Percentiles rank a stretch among this genome's conserved stretches.
These are phyloP conservation scores for Fusarium sp. DNA, from an alignment of 2,329 filamentous ascomycete genomes.

Conservation along the genomic window DNA sequence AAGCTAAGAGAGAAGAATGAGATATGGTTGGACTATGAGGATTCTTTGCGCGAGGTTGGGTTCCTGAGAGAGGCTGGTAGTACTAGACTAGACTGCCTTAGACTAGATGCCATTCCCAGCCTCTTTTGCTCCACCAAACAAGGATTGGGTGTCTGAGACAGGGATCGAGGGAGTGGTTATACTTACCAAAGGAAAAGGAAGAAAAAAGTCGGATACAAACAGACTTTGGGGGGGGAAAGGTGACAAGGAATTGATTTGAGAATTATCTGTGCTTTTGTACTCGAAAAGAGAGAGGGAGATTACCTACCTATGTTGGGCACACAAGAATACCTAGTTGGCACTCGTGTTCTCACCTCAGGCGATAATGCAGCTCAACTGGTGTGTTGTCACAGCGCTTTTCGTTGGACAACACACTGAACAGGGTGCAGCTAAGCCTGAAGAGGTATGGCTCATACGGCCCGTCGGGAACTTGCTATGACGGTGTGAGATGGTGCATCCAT, in stretches of 20 bases:
- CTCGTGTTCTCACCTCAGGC: conserved; percentile 23
- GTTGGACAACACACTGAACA: conserved; percentile 9
- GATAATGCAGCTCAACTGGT: conserved; percentile 22
- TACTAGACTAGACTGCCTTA: not conserved
- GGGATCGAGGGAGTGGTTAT: not conserved
- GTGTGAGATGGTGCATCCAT: conserved; percentile 3
- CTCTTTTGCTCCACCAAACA: conserved; percentile 37
- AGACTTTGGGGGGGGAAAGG: not conserved
- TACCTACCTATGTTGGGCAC: conserved; percentile 25
- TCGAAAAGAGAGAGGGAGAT: not conserved
- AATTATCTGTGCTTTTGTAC: not conserved
- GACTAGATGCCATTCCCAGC: conserved; percentile 36
- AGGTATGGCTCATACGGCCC: conserved; percentile 19
- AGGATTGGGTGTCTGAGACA: conserved; percentile 12
- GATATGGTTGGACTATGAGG: conserved; percentile 48
- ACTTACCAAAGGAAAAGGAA: conserved; percentile 24
- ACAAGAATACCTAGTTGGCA: conserved; percentile 10
- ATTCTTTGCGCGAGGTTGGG: conserved; percentile 42
- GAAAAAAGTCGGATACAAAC: not conserved
- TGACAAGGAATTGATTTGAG: not conserved
- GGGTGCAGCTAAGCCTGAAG: conserved; percentile 3
- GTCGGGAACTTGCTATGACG: conserved; percentile 28
- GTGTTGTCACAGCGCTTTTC: conserved; percentile 30
- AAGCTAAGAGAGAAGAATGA: conserved; percentile 38
- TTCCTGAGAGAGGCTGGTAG: conserved; percentile 37